Evolutionary conservation across 2,329 filamentous ascomycete species (phyloP).

Genomic region (Hypomyces rosellus): DNA sequence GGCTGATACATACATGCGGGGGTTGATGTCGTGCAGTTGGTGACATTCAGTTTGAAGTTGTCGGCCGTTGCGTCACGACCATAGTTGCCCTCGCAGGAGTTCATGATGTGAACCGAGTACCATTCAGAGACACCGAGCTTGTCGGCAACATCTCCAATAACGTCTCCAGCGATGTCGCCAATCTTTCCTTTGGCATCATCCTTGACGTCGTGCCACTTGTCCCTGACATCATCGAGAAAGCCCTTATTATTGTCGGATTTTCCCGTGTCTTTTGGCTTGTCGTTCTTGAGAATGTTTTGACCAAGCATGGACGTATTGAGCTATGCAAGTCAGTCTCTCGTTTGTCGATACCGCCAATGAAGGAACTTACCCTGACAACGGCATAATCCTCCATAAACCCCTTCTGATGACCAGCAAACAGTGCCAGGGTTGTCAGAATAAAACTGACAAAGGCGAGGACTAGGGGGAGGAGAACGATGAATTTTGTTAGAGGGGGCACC

Average conservation of each 20-base stretch:
- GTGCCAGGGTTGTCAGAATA: conserved; percentile 32
- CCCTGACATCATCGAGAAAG: conserved; percentile 23
- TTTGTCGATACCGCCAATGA: neutral
- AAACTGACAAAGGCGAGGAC: conserved; percentile 32
- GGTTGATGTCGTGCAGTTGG: conserved; percentile 37
- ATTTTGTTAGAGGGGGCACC: conserved; percentile 17
- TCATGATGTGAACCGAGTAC: conserved; percentile 47
- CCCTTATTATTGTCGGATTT: conserved; percentile 18
- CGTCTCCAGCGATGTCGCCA: conserved; percentile 33
- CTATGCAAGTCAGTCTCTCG: conserved; percentile 16
- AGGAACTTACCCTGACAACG: conserved; percentile 29
- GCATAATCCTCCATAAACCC: conserved; percentile 40
- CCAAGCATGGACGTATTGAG: conserved; percentile 35
- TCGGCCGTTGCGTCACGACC: conserved; percentile 35
- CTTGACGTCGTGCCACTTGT: conserved; percentile 25
- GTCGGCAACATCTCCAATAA: conserved; percentile 34
- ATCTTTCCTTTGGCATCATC: conserved; percentile 31
- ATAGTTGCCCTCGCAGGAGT: conserved; percentile 40
- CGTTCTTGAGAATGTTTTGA: conserved; percentile 24
- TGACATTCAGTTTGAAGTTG: conserved; percentile 34
- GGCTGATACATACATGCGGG: conserved; percentile 30
- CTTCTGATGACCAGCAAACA: conserved; percentile 34
- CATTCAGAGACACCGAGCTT: conserved; percentile 43
- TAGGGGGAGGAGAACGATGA: conserved; percentile 31
- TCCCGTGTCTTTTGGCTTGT: conserved; percentile 19